Conservation (phyloP, 2,329 filamentous ascomycete genomes). For the Lasiodiplodia hormozganensis region DNA sequence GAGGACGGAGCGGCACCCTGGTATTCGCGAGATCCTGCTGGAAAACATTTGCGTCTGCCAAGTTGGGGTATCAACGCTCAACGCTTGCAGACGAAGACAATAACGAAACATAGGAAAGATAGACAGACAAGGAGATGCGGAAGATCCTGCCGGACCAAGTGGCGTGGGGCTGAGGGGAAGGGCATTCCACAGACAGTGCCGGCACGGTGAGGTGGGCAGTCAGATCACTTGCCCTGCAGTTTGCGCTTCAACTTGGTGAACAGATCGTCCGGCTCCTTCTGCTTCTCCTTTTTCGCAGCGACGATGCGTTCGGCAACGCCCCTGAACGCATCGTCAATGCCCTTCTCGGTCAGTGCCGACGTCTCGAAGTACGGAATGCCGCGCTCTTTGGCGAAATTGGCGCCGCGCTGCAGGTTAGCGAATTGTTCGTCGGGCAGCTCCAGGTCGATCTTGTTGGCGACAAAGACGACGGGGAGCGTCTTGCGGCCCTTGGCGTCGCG, state of each 20-base stretch:
- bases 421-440: not conserved
- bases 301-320: constrained; percentile 15
- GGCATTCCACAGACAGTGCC: constrained; percentile 1
- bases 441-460: constrained; percentile 22
- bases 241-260: constrained; percentile 22
- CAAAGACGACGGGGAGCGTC: constrained; percentile 9
- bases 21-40: constrained; percentile 7
- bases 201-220: constrained; percentile 1
- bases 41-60: constrained; percentile 12
- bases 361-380: constrained; percentile 12
- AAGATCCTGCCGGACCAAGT: not conserved
- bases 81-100: constrained; percentile 19
- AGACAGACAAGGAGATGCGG: not conserved
- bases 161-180: not conserved
- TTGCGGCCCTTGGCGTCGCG: constrained; percentile 22
- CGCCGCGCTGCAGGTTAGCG: not conserved
- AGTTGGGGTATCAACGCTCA: constrained; percentile 25
- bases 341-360: constrained; percentile 3
- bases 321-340: constrained; percentile 12
- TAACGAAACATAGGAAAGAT: constrained; percentile 4
- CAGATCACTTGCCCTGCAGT: constrained; percentile 21
- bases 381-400: constrained; percentile 6
- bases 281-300: constrained; percentile 1
- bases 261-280: constrained; percentile 21
- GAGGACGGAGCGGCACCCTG: not conserved